Evolutionary conservation across 2,329 filamentous ascomycete genomes (phyloP).

Genomic region (Neonectria neomacrospora): DNA sequence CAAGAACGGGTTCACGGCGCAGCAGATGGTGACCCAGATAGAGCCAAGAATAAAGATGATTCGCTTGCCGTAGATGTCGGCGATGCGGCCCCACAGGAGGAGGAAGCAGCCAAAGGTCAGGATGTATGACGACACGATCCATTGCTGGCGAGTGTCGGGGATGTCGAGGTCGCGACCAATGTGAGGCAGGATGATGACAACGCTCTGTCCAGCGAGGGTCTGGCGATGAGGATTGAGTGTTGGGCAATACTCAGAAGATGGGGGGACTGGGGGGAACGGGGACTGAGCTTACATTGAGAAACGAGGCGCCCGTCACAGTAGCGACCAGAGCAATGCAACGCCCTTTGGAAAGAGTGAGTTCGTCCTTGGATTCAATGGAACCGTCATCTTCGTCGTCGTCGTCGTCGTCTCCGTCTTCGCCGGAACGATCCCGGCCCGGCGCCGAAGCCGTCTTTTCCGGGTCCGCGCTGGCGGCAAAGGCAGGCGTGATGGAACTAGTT

Average conservation of each 20-base stretch:
- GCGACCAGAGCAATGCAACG: conserved; percentile 65
- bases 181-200: conserved; percentile 60
- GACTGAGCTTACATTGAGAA: conserved; percentile 59
- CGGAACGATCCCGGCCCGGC: conserved; percentile 9
- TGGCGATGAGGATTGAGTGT: conserved; percentile 9
- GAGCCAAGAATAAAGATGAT: conserved; percentile 73
- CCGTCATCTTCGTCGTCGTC: conserved; percentile 31
- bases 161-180: conserved; percentile 67
- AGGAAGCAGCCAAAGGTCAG: conserved; percentile 76
- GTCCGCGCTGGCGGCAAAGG: conserved; percentile 12
- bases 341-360: conserved; percentile 59
- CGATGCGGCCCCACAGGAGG: conserved; percentile 74
- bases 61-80: conserved; percentile 74
- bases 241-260: background rate
- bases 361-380: conserved; percentile 39
- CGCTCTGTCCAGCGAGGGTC: conserved; percentile 45
- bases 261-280: too few relatives aligned
- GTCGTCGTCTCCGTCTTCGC: conserved; percentile 25
- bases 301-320: conserved; percentile 65
- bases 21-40: conserved; percentile 69
- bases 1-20: conserved; percentile 71
- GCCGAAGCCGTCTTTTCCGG: conserved; percentile 26
- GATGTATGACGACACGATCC: conserved; percentile 74
- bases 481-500: conserved; percentile 9
- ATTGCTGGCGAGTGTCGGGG: conserved; percentile 69